These are phyloP conservation scores for Calonectria honghensis DNA, from an alignment of 2,329 filamentous ascomycete species.

Conservation along the genomic window DNA sequence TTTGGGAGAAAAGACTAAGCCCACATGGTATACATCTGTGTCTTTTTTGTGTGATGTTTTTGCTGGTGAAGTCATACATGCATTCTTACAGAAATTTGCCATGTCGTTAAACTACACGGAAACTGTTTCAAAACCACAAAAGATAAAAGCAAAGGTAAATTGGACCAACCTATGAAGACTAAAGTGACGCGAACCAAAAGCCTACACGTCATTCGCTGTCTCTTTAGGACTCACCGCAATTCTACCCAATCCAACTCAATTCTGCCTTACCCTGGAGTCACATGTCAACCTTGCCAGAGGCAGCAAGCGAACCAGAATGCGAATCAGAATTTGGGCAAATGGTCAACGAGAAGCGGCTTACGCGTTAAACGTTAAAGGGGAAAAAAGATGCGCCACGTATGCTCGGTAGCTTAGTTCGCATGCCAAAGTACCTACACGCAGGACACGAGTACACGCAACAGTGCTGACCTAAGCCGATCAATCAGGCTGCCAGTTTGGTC, in stretches of 20 bases:
- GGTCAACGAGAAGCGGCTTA: slow-evolving; percentile 9
- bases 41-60: not conserved
- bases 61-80: not conserved
- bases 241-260: slow-evolving; percentile 5
- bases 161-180: not conserved
- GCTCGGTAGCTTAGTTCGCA: slow-evolving; percentile 3
- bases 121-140: not conserved
- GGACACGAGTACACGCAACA: not conserved
- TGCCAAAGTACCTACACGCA: not conserved
- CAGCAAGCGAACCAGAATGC: not conserved
- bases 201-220: not conserved
- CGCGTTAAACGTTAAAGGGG: slow-evolving; percentile 16
- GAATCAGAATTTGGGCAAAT: slow-evolving; percentile 7
- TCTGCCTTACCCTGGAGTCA: slow-evolving; percentile 19
- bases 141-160: not conserved
- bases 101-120: not conserved
- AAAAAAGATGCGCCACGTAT: not conserved
- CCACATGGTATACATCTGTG: not conserved
- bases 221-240: not conserved
- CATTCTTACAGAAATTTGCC: not conserved
- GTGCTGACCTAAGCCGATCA: slow-evolving; percentile 29
- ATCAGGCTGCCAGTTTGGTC: slow-evolving; percentile 22
- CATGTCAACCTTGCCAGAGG: slow-evolving; percentile 1
- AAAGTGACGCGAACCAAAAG: not conserved
- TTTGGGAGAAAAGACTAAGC: not conserved